Conservation (phyloP, 257 asterid genomes). For the Avicennia marina region DNA sequence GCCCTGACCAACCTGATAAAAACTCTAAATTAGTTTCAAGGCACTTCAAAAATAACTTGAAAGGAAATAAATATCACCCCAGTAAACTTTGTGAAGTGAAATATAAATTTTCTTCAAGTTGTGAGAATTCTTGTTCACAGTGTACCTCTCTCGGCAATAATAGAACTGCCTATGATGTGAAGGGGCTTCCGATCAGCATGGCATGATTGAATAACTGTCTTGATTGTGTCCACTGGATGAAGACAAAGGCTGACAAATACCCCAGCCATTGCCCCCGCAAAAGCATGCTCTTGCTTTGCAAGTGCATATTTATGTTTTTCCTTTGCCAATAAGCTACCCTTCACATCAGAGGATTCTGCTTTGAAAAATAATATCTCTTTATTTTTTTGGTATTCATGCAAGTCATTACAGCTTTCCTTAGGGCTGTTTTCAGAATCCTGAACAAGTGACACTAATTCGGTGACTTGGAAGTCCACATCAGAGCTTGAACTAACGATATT, state of each 20-base stretch:
- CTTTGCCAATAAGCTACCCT: constrained; percentile 26
- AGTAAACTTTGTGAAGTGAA: constrained; percentile 9
- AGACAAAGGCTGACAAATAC: constrained; percentile 81
- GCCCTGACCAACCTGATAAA: constrained; percentile 71
- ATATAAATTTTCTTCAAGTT: constrained; percentile 10
- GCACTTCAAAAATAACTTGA: constrained; percentile 13
- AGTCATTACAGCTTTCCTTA: constrained; percentile 12
- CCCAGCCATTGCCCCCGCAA: constrained; percentile 99
- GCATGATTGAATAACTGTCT: constrained; percentile 88
- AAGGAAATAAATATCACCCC: background rate
- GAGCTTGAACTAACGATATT: constrained; percentile 20
- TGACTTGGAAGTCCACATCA: constrained; percentile 21
- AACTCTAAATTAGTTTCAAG: constrained; percentile 18
- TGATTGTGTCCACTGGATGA: constrained; percentile 87
- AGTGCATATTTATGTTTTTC: constrained; percentile 33
- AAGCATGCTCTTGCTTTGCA: constrained; percentile 86
- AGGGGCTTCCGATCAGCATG: constrained; percentile 57
- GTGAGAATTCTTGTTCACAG: constrained; percentile 6
- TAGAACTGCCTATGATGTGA: constrained; percentile 52
- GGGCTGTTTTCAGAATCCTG: constrained; percentile 23
- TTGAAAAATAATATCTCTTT: constrained; percentile 10
- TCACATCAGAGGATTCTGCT: constrained; percentile 25
- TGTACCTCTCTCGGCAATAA: constrained; percentile 84
- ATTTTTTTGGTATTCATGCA: constrained; percentile 19
- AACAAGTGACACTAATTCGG: constrained; percentile 20